These are phyloP conservation scores for Pisolithus orientalis DNA, from an alignment of 768 basidiomycete species.

Conservation along the genomic window DNA sequence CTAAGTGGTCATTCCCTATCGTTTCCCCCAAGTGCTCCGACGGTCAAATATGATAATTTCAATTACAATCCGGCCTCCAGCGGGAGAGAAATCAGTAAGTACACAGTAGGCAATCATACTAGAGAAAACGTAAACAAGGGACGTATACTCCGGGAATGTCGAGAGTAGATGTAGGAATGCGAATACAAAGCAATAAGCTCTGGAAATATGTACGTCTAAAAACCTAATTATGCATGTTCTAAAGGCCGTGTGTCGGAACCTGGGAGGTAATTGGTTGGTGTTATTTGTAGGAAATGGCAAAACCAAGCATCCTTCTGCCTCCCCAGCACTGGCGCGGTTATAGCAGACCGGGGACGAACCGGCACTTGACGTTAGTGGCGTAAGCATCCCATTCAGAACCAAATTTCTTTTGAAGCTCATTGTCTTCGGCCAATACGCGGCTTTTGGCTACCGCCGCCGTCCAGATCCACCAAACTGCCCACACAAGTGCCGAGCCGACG, in stretches of 20 bases:
- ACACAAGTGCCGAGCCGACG: conserved; percentile 28
- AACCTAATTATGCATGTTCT: neutral
- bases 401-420: conserved; percentile 41
- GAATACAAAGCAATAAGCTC: neutral
- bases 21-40: too few species aligned
- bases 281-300: neutral
- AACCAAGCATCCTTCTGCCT: neutral
- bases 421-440: conserved; percentile 46
- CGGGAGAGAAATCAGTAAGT: neutral
- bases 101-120: neutral
- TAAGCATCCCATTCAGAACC: conserved; percentile 44
- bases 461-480: conserved; percentile 45
- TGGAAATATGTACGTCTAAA: neutral
- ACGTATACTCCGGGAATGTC: neutral
- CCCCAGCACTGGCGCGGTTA: conserved; percentile 12
- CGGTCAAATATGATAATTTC: neutral
- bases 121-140: neutral
- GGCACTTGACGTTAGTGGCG: conserved; percentile 37
- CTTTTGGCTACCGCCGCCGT: conserved; percentile 42
- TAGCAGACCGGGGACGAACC: conserved; percentile 45
- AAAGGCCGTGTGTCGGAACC: neutral
- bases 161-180: neutral
- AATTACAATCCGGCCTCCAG: neutral
- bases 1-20: too few species aligned
- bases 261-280: neutral